Percentiles rank a stretch among this genome's conserved stretches.
phyloP scores from a whole-genome alignment of 2,329 filamentous ascomycete species.

The Colletotrichum costaricense region DNA sequence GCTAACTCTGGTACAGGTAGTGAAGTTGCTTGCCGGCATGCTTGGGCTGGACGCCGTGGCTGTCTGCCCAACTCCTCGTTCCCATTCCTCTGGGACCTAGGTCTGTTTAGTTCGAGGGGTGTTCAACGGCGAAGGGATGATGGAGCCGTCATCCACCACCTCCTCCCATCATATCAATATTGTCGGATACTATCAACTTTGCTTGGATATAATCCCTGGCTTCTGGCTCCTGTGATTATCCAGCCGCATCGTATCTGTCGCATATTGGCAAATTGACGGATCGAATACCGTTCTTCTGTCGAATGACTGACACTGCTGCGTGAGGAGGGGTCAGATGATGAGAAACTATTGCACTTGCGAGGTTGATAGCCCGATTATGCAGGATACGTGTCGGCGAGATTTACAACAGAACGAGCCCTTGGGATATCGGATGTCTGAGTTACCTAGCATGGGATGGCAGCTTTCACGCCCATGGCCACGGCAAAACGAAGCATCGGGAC shows the following conservation, averaged over 20 bases:
- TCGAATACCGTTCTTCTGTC: neutral
- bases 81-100: constrained; percentile 19
- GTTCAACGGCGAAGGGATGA: neutral
- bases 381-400: neutral
- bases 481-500: neutral
- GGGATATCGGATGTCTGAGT: neutral
- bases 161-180: neutral
- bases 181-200: neutral
- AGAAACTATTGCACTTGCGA: neutral
- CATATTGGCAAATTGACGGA: neutral
- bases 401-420: neutral
- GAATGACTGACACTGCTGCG: neutral
- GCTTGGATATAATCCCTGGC: too few relatives aligned
- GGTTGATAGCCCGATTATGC: neutral
- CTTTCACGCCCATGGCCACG: neutral
- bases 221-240: neutral
- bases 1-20: constrained; percentile 8
- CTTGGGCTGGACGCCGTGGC: constrained; percentile 5
- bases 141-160: neutral
- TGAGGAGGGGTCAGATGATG: neutral
- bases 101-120: neutral
- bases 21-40: neutral
- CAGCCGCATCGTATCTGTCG: neutral
- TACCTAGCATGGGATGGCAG: neutral
- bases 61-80: constrained; percentile 11